Evolutionary conservation across 2,329 filamentous ascomycete genomes (phyloP), one percentile per base, ranked within the genome.

Genomic region (Beauveria asiatica): DNA sequence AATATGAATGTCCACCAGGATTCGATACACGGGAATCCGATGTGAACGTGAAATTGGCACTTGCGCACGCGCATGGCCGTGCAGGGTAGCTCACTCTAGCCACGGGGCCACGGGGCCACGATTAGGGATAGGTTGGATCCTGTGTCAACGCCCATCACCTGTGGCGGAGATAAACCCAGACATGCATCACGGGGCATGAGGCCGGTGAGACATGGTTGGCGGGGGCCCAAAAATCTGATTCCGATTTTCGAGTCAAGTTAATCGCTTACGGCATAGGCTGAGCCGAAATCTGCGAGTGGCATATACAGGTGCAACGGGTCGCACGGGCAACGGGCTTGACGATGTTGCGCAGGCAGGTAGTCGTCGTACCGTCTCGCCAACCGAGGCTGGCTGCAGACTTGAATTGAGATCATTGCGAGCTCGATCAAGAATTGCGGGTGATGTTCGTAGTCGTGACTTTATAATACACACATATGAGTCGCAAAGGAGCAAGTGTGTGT

Each of bases 111-210:
- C 27, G 23, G 23, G 23, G 21, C 11, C 46, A 25, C 27, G 27
- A 10, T 13, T 27, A 37, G 27, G 25, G 48, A 30, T 27, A 19
- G 30, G 30, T 33, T 33, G 11, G 30, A 33, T 33, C 10, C 30
- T 30, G 30, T 33, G 30, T 33, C 30, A 13, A 13, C 11, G 30
- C 30, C 30, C 4, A 45, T 10, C 52, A 33, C 25, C n/a, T 57
- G 25, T 30, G 54, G 55, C 55, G 55, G 55, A 46, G 30, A 57
- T 57, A 57, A 50, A 42, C 19, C 23, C 55, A 57, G 55, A 57
- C 45, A 41, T 41, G 37, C 55, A 57, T 57, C 33, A 42, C 55
- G n/a, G 39, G 39, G 25, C 51, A 53, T 25, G 51, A 53, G 52
- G 41, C 23, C 25, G 52, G 52, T 11, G 33, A 57, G 17, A 57